Conservation (phyloP, 257 asterid species). For the Ilex aquifolium region DNA sequence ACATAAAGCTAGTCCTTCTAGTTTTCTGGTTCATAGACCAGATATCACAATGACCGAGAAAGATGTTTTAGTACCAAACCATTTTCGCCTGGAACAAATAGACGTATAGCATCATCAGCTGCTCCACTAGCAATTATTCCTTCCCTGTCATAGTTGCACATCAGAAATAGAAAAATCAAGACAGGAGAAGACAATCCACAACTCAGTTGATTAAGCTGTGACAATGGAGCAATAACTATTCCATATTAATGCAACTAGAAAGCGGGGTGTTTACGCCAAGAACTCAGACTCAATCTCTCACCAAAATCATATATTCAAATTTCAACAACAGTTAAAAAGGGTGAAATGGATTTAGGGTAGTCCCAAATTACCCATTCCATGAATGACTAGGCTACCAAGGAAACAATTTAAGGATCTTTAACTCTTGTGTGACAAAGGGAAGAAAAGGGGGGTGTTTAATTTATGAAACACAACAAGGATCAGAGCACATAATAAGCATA, state of each 20-base stretch:
- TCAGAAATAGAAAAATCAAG: background rate
- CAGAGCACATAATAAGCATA: background rate
- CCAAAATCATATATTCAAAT: no score
- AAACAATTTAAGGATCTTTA: background rate
- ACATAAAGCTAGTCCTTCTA: background rate
- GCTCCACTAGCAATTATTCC: slow-evolving; percentile 83
- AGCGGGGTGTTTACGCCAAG: background rate
- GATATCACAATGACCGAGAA: slow-evolving; percentile 5
- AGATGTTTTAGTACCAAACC: slow-evolving; percentile 37
- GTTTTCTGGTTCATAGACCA: background rate
- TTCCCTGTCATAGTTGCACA: slow-evolving; percentile 46
- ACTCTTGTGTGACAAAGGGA: background rate
- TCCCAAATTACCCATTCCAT: background rate
- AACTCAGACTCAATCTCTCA: background rate
- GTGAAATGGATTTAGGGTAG: background rate
- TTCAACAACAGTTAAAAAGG: background rate
- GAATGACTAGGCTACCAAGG: background rate
- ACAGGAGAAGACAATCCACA: background rate
- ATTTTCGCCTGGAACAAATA: slow-evolving; percentile 64
- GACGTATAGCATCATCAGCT: slow-evolving; percentile 87
- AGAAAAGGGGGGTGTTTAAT: background rate
- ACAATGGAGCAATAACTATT: slow-evolving; percentile 7
- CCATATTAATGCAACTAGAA: background rate
- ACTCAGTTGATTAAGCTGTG: background rate
- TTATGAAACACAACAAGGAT: no score